phyloP scores from a whole-genome alignment of 768 basidiomycete species.

The Panellus pusillus region DNA sequence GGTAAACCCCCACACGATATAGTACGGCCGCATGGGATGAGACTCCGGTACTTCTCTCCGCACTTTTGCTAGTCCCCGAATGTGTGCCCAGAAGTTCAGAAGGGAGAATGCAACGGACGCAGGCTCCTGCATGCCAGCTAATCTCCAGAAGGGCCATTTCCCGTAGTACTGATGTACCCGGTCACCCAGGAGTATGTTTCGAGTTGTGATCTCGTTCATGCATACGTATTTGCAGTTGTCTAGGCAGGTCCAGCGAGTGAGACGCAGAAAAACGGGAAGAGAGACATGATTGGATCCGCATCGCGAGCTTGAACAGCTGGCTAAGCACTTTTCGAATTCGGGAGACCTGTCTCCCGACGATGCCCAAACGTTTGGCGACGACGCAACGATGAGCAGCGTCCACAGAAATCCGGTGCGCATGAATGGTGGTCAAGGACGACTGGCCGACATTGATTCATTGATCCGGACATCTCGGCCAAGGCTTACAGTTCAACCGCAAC shows the following conservation, averaged over 20 bases:
- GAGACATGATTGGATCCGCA: conserved; percentile 39
- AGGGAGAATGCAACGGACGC: conserved; percentile 88
- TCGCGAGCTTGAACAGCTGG: conserved; percentile 38
- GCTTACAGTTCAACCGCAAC: background rate
- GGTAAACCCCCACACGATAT: conserved; percentile 61
- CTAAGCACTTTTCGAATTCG: conserved; percentile 54
- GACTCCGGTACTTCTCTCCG: conserved; percentile 43
- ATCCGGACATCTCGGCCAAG: background rate
- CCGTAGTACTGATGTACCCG: conserved; percentile 82
- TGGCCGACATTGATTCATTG: background rate
- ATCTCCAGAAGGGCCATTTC: conserved; percentile 95
- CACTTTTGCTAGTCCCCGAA: conserved; percentile 54
- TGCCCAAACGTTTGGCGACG: conserved; percentile 31
- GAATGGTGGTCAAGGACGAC: background rate
- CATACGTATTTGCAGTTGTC: conserved; percentile 91
- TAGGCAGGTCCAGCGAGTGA: conserved; percentile 84
- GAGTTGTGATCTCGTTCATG: conserved; percentile 75
- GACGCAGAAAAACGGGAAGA: conserved; percentile 54
- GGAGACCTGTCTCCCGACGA: conserved; percentile 65
- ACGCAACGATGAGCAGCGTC: background rate
- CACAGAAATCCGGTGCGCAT: conserved; percentile 4
- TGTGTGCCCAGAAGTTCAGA: conserved; percentile 80
- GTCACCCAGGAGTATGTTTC: conserved; percentile 41
- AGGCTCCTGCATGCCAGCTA: conserved; percentile 91
- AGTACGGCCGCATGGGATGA: conserved; percentile 73